Percentiles rank a stretch among this genome's conserved stretches.
Conservation (phyloP, 2,329 filamentous ascomycete genomes). For the Penicillium hordei region DNA sequence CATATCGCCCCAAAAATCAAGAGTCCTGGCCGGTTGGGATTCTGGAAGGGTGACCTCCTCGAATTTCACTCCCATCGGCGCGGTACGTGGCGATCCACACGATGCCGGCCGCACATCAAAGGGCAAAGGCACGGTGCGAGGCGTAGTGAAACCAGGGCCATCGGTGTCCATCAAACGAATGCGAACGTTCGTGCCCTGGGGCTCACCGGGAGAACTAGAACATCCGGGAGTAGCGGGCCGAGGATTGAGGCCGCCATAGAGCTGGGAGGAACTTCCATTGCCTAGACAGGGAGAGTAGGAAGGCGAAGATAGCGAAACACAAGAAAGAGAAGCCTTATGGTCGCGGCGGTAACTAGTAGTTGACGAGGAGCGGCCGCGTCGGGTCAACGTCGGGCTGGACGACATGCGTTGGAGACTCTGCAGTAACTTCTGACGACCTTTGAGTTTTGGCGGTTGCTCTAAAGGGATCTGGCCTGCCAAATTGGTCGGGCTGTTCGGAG, state of each 20-base stretch:
- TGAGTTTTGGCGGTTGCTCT: slow-evolving; percentile 58
- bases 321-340: slow-evolving; percentile 64
- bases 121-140: slow-evolving; percentile 63
- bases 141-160: slow-evolving; percentile 34
- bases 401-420: slow-evolving; percentile 77
- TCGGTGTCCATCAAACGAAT: slow-evolving; percentile 56
- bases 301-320: slow-evolving; percentile 59
- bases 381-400: slow-evolving; percentile 71
- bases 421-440: slow-evolving; percentile 68
- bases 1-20: slow-evolving; percentile 76
- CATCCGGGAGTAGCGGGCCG: slow-evolving; percentile 54
- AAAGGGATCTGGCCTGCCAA: slow-evolving; percentile 38
- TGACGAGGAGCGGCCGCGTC: slow-evolving; percentile 63
- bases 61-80: slow-evolving; percentile 15
- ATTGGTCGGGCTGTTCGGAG: slow-evolving; percentile 38
- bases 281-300: slow-evolving; percentile 55
- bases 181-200: slow-evolving; percentile 56
- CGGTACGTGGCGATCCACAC: slow-evolving; percentile 34
- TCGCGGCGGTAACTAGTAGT: slow-evolving; percentile 62
- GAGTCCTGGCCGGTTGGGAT: slow-evolving; percentile 40
- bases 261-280: slow-evolving; percentile 56
- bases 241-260: slow-evolving; percentile 58
- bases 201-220: slow-evolving; percentile 47
- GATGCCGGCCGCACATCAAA: slow-evolving; percentile 57
- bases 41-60: slow-evolving; percentile 20